Evolutionary conservation across 2,329 filamentous ascomycete species (phyloP), one percentile per base, ranked within the genome.

Genomic region (Penicillium occitanis): DNA sequence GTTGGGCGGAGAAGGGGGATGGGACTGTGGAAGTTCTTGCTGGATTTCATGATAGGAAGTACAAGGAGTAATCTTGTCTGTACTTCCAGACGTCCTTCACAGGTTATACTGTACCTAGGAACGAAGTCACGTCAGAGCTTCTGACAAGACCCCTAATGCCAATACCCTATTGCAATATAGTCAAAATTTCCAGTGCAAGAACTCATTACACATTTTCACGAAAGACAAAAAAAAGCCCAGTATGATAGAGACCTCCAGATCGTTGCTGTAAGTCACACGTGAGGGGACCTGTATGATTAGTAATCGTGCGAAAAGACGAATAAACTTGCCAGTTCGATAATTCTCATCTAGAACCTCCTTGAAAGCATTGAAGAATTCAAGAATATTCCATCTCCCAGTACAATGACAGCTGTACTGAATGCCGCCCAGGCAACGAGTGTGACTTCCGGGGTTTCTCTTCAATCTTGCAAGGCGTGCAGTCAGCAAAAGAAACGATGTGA

Each of bases 1-100:
- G 74, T 28, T 64, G 55, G 51, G 53, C 40, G 2, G 62, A 64
- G 65, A 69, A 70, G 7, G 75, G 76, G 58, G 78, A 80, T 59
- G 77, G 78, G 1, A 80, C 77, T 42, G 68, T 80, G 30, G 78
- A 81, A 67, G 75, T 81, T 28, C 71, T 81, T 64, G 72, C 68
- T 8, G 74, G 74, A 0, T 76, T 74, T 46, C 71, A 58, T 40
- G 75, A 76, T 68, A 61, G 71, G 25, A 71, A 63, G 37, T 75
- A 77, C 65, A 72, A 73, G 51, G 62, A 64, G 19, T 64, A 64
- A 55, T 19, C 25, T 57, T 1, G 10, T 13, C 44, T 57, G 25
- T 50, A 30, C 22, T 19, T 57, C 19, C 25, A 57, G 14, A 64
- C 30, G 28, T 10, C 40, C 22, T 57, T 51, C 50, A 25, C 6